Evolutionary conservation across 768 basidiomycete genomes (phyloP), one percentile per base, ranked within the genome.

Genomic region (Auriculariales sp.): DNA sequence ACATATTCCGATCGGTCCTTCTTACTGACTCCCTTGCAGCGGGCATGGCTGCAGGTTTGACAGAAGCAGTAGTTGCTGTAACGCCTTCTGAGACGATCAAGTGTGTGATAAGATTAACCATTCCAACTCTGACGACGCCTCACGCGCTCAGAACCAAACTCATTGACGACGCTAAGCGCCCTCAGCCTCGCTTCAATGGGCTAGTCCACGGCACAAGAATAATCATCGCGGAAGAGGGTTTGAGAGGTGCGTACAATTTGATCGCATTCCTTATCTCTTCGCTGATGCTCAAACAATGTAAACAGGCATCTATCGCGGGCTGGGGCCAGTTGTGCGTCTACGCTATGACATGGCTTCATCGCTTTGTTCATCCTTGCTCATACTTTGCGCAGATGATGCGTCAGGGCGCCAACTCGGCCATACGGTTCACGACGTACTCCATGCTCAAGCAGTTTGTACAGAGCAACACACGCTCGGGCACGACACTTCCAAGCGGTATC

Each of bases 21-120:
- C 19, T 4, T 25, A 17, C 35, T 4, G 56, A 7, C 9, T 9
- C 9, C 22, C 39, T 19, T 9, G 19, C 22, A 66, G 68, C 71
- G 24, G 71, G 71, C 29, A 57, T 73, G 4, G 70, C 65, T 48
- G 94, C 94, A 2, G 94, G 94, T 3, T 78, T 91, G 79, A 83
- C 71, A 58, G 94, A 98, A 64, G 90, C 94, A 1, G 62, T 97
- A 19, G 78, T 97, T 50, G 94, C 94, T 2, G 94, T 99, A 3
- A 98, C 94, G 0, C 94, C 94, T 2, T 92, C 89, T 11, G 94
- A 99, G 64, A 98, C 94, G 0, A 95, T 98, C 71, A 99, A 99
- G 94, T 93, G 45, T 34, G 85, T 65, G 15, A 1, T 28, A 33
- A 17, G 12, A 3, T 12, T 6, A 14, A 29, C 15, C 27, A 24